Percentiles rank a stretch among this genome's conserved stretches.
Conservation (phyloP, 192 early-diverging fungal species). For the Backusella australiensis region DNA sequence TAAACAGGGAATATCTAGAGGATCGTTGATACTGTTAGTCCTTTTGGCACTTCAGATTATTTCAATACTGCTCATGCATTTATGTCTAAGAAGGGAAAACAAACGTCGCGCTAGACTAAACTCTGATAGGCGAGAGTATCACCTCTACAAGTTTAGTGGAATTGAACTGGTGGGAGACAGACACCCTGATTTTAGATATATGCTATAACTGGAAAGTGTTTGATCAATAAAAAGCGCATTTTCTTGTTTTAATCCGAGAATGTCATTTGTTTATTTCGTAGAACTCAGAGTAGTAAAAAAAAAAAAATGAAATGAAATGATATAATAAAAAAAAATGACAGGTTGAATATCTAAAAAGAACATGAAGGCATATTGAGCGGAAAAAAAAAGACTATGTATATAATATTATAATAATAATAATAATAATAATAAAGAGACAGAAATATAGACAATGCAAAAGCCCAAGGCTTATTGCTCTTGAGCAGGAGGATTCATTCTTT, state of each 20-base stretch:
- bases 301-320: not conserved
- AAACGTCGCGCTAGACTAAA: slow-evolving; percentile 16
- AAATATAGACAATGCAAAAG: not conserved
- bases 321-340: not conserved
- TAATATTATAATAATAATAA: not conserved
- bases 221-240: not conserved
- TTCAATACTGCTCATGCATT: slow-evolving; percentile 7
- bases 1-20: not conserved
- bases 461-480: not conserved
- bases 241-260: not conserved
- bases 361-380: not conserved
- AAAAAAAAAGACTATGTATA: not conserved
- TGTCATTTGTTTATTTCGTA: not conserved
- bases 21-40: not conserved
- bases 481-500: slow-evolving; percentile 10
- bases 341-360: not conserved
- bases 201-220: not conserved
- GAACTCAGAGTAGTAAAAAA: not conserved
- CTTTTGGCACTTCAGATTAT: slow-evolving; percentile 8
- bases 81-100: slow-evolving; percentile 16
- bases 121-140: slow-evolving; percentile 14
- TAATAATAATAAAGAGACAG: not conserved
- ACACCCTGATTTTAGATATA: slow-evolving; percentile 32
- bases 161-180: slow-evolving; percentile 23
- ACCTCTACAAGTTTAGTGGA: slow-evolving; percentile 21